Evolutionary conservation across 306 rosid species (phyloP).

Genomic region (Hylodesmum podocarpum): DNA sequence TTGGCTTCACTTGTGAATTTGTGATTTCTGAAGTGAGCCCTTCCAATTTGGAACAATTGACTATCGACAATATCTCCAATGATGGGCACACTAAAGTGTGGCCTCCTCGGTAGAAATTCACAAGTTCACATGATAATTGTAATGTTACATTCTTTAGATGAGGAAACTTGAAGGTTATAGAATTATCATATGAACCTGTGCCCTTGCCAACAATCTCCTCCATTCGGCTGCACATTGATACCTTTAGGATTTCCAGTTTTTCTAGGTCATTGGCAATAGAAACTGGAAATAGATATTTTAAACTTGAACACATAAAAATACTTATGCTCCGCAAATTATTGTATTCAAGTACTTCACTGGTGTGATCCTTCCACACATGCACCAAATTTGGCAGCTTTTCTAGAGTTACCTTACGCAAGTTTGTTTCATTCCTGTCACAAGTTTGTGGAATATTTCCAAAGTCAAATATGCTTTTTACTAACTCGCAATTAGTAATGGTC

Average conservation of each 20-base stretch:
- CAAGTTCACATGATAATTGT: background rate
- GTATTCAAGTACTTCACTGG: background rate
- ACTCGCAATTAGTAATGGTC: background rate
- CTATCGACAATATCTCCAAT: background rate
- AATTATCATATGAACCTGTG: background rate
- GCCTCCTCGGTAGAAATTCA: background rate
- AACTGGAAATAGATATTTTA: constrained; percentile 27
- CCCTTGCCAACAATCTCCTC: constrained; percentile 20
- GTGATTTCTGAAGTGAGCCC: background rate
- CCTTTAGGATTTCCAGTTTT: background rate
- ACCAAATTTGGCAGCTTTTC: background rate
- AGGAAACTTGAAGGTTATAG: background rate
- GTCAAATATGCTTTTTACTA: constrained; percentile 23
- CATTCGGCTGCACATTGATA: fast-evolving
- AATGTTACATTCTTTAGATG: background rate
- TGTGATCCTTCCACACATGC: constrained; percentile 22
- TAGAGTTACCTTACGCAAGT: background rate
- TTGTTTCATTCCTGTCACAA: background rate
- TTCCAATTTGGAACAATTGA: background rate
- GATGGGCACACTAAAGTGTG: background rate
- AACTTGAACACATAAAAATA: fast-evolving
- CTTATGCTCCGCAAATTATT: background rate
- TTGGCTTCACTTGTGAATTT: background rate
- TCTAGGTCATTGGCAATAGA: constrained; percentile 20
- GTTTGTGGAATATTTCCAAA: background rate